Conservation (phyloP, 495 filamentous ascomycete species). For the Usnea hakonensis region DNA sequence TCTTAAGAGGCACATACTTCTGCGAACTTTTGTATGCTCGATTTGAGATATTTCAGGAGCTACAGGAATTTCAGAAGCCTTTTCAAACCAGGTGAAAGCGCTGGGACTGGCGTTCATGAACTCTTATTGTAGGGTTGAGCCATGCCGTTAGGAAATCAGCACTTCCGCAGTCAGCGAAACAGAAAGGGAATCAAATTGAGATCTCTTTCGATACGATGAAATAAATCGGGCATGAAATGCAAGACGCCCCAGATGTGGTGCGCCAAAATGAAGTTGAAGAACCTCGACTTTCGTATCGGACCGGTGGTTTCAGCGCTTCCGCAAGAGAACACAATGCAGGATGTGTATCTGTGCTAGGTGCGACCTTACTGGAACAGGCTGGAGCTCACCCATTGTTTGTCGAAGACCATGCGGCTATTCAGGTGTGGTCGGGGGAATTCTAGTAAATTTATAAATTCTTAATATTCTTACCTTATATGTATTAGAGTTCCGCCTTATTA, state of each 20-base stretch:
- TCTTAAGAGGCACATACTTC: background rate
- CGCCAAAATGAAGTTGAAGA: constrained; percentile 3
- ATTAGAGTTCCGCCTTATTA: no score
- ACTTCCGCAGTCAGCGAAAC: constrained; percentile 2
- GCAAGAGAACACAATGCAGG: constrained; percentile 4
- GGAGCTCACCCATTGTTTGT: constrained; percentile 5
- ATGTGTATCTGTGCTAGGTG: constrained; percentile 1
- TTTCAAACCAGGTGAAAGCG: constrained; percentile 2
- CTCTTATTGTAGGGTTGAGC: constrained; percentile 1
- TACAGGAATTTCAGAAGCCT: constrained; percentile 2
- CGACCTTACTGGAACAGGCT: constrained; percentile 2
- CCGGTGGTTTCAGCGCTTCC: constrained; percentile 3
- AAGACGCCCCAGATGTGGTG: constrained; percentile 3
- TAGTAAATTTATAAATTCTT: no score
- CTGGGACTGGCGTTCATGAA: constrained; percentile 3
- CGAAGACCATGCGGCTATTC: constrained; percentile 2
- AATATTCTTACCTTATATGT: no score
- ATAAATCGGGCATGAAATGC: constrained; percentile 3
- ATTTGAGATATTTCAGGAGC: constrained; percentile 2
- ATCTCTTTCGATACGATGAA: constrained; percentile 1
- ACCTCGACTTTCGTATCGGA: constrained; percentile 3
- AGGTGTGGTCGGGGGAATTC: background rate
- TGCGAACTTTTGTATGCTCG: constrained; percentile 5
- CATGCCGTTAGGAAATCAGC: constrained; percentile 3
- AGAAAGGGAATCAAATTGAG: background rate